Evolutionary conservation across 441 rosid species (phyloP).

Genomic region (Rhodomyrtus psidioides): DNA sequence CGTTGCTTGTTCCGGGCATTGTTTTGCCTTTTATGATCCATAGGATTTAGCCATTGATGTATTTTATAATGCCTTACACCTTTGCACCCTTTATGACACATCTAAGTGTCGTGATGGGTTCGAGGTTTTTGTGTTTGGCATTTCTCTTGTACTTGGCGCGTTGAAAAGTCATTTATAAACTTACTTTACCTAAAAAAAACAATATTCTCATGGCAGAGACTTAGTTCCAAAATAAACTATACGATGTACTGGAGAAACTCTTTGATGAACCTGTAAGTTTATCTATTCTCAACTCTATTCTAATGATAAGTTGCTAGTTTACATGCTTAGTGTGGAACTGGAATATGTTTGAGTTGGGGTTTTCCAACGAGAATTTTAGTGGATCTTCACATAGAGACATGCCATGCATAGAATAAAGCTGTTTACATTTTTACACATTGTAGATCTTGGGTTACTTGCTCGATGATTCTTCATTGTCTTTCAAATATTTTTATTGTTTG

Average conservation of each 20-base stretch:
- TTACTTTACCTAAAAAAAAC: no score
- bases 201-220: constrained; percentile 35
- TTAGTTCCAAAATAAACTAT: constrained; percentile 54
- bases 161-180: no score
- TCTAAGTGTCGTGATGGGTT: no score
- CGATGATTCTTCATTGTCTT: neutral
- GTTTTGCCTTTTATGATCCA: no score
- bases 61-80: no score
- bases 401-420: neutral
- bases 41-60: no score
- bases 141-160: no score
- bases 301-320: neutral
- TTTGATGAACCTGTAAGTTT: constrained; percentile 48
- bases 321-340: neutral
- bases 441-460: neutral
- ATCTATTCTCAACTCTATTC: neutral
- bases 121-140: no score
- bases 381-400: neutral
- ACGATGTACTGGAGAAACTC: constrained; percentile 54
- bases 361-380: neutral
- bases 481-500: neutral
- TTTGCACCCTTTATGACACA: no score
- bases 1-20: no score
- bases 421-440: neutral
- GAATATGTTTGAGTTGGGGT: neutral